Conservation (phyloP, 2,329 filamentous ascomycete genomes). For the Alternaria angustiovoidea region DNA sequence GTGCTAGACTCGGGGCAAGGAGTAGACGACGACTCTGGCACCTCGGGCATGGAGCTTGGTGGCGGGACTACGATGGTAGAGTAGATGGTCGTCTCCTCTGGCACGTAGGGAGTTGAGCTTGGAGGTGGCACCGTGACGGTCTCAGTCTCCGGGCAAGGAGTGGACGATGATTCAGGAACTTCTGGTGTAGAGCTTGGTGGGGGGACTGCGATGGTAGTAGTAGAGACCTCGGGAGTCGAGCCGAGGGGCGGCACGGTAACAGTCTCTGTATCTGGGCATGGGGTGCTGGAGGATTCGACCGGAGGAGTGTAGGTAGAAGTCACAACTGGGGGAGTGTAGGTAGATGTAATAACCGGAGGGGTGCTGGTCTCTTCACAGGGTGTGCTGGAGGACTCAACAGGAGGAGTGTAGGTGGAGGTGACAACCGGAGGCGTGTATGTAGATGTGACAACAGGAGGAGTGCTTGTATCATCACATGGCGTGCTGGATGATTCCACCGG, state of each 20-base stretch:
- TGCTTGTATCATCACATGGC: slow-evolving; percentile 4
- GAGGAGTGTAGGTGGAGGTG: background rate
- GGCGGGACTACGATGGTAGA: background rate
- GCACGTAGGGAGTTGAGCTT: background rate
- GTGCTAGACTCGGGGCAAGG: background rate
- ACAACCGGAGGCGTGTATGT: background rate
- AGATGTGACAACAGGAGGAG: background rate
- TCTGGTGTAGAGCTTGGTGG: background rate
- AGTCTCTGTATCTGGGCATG: slow-evolving; percentile 6
- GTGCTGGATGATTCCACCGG: background rate
- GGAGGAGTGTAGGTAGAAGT: background rate
- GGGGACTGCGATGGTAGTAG: background rate
- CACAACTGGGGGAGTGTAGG: background rate
- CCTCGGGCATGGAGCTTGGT: background rate
- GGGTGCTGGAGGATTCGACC: slow-evolving; percentile 1
- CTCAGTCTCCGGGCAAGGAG: slow-evolving; percentile 1
- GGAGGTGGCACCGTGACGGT: background rate
- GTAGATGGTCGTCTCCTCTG: background rate
- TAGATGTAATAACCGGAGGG: background rate
- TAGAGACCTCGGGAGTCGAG: background rate
- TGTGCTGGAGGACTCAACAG: background rate
- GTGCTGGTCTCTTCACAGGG: background rate
- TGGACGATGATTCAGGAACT: background rate
- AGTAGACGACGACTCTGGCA: background rate
- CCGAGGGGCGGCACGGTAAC: background rate